phyloP scores from a whole-genome alignment of 2,329 filamentous ascomycete genomes.

The Aspergillus spinulosporus region DNA sequence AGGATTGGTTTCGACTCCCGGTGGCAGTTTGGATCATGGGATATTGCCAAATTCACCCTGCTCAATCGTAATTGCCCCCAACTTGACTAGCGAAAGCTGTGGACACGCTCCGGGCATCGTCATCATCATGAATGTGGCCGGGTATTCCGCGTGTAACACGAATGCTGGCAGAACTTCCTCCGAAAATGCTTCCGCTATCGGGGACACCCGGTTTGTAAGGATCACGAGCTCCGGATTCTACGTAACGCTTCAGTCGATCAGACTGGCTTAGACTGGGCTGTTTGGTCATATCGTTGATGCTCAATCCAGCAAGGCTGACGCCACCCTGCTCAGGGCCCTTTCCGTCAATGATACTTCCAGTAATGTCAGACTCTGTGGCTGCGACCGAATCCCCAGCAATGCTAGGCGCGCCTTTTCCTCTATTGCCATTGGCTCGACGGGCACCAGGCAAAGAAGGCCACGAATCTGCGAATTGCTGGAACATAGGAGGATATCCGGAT shows the following conservation, averaged over 20 bases:
- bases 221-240: conserved; percentile 76
- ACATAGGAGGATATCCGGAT: conserved; percentile 89
- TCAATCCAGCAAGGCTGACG: conserved; percentile 82
- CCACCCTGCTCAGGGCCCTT: conserved; percentile 76
- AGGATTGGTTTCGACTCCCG: conserved; percentile 16
- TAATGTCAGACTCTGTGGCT: conserved; percentile 85
- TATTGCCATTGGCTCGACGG: conserved; percentile 65
- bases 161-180: conserved; percentile 56
- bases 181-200: conserved; percentile 66
- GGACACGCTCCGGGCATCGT: conserved; percentile 93
- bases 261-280: conserved; percentile 74
- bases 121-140: conserved; percentile 62
- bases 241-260: conserved; percentile 90
- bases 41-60: conserved; percentile 7
- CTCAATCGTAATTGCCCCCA: conserved; percentile 65
- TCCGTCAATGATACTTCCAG: conserved; percentile 72
- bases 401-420: conserved; percentile 69
- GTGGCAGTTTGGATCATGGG: conserved; percentile 18
- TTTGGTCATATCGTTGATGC: conserved; percentile 69
- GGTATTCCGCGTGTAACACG: conserved; percentile 49
- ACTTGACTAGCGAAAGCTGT: conserved; percentile 97
- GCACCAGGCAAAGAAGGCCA: conserved; percentile 82
- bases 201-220: conserved; percentile 52
- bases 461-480: conserved; percentile 84
- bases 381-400: conserved; percentile 90